These are phyloP conservation scores for Magnusiomyces paraingens DNA, from an alignment of 1,139 yeast genomes.

Conservation along the genomic window DNA sequence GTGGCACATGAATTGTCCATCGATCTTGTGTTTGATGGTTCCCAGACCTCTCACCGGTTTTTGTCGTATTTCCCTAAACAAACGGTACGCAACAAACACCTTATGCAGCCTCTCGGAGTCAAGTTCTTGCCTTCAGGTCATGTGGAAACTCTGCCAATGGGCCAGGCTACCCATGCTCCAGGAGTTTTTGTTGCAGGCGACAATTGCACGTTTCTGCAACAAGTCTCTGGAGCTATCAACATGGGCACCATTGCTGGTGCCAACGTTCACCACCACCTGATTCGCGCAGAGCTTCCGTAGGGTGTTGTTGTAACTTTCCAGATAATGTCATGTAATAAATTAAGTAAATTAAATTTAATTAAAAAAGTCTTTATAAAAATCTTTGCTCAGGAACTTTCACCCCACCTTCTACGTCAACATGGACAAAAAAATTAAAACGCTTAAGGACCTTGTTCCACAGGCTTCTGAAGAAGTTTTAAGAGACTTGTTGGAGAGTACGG, in stretches of 20 bases:
- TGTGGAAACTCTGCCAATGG: background rate
- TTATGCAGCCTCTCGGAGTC: background rate
- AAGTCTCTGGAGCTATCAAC: background rate
- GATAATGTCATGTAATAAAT: no score
- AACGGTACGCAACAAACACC: background rate
- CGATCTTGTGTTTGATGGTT: no score
- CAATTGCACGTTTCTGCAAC: background rate
- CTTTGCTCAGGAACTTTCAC: no score
- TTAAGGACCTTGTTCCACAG: no score
- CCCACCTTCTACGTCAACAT: no score
- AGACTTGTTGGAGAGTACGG: no score
- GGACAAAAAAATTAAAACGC: no score
- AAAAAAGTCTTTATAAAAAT: no score
- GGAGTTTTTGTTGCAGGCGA: slow-evolving; percentile 2
- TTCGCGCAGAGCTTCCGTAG: background rate
- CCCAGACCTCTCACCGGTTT: background rate
- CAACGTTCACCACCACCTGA: background rate
- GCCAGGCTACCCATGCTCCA: background rate
- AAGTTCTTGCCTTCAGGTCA: background rate
- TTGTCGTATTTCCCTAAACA: background rate
- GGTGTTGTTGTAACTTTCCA: no score
- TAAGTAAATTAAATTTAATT: no score
- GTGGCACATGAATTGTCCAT: no score
- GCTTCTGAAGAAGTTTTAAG: no score
- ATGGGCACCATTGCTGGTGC: background rate